Base-by-base conservation (phyloP, 2,329 filamentous ascomycete species). In the Neurospora sp. region DNA sequence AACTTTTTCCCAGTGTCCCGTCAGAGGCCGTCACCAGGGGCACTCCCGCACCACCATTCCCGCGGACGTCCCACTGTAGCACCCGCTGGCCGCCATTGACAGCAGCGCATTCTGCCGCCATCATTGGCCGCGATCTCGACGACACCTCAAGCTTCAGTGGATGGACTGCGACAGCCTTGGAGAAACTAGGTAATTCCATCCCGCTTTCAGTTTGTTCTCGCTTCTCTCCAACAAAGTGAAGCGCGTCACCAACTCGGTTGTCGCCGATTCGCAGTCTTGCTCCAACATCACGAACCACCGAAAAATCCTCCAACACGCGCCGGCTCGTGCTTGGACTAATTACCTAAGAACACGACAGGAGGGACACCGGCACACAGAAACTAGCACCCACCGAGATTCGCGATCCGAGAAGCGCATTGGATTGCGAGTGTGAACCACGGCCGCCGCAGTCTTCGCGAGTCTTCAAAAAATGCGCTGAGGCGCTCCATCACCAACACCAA, bases 391-490 rank as follows among this genome's bases (percentile, higher is more conserved):
- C 40, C 66, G 41, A 41, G 36, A 37, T 33, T 62, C 70, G 68
- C 66, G 28, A 62, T 33, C 12, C 23, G 17, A 33, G 52, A 62
- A 15, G 52, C 52, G 52, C 46, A 33, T 57, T 57, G 46, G 23
- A 57, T 57, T 57, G 19, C 6, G n/a, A 10, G 46, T 1, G 46
- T 8, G 6, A 39, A 39, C 57, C 52, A 46, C 46, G 46, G 46
- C 46, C 19, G 46, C 12, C 43, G 43, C 19, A 52, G 19, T 28
- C 46, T 52, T 15, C 46, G 28, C 40, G 10, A 33, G 37, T 28
- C 38, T 62, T 68, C n/a, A 37, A 69, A 71, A 71, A 71, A 74
- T 74, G 73, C 70, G 70, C 72, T 69, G 70, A 72, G 68, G 68
- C 69, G 57, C 28, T 43, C 43, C 36, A 37, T 28, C 41, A 43